These are phyloP conservation scores for Cryphonectria radicalis DNA, from an alignment of 2,329 filamentous ascomycete genomes.

Conservation along the genomic window DNA sequence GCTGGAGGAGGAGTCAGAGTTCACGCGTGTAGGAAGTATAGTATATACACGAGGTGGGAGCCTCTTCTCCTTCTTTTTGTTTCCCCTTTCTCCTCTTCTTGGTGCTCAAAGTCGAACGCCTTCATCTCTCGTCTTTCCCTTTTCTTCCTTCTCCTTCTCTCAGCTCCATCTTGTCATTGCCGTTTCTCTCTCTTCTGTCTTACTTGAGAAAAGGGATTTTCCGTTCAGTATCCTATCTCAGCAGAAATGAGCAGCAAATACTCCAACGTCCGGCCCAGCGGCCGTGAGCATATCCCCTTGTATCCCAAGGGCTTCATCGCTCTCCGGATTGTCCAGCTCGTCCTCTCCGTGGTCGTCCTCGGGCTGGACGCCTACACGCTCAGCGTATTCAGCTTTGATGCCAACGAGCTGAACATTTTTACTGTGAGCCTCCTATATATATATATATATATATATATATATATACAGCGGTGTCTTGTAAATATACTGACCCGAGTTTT, in stretches of 20 bases:
- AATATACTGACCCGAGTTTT: not conserved
- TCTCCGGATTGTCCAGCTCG: constrained; percentile 50
- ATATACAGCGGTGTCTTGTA: constrained; percentile 8
- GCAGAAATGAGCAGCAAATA: constrained; percentile 32
- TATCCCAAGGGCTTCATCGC: constrained; percentile 50
- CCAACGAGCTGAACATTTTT: constrained; percentile 42
- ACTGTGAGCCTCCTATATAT: constrained; percentile 40
- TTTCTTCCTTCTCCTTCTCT: not conserved
- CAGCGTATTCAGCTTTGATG: constrained; percentile 40
- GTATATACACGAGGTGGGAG: not conserved
- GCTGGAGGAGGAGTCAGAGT: not conserved
- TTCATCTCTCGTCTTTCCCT: not conserved
- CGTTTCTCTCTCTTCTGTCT: not conserved
- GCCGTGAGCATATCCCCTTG: constrained; percentile 50
- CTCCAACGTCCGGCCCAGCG: constrained; percentile 39
- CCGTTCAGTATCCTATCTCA: too few species aligned
- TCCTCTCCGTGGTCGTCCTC: constrained; percentile 50
- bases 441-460: constrained; percentile 13
- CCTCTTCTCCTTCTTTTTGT: not conserved
- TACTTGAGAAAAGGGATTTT: too few species aligned
- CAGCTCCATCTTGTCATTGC: not conserved
- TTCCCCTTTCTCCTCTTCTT: not conserved
- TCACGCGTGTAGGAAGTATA: not conserved
- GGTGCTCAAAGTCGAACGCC: not conserved
- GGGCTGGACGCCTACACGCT: constrained; percentile 52